Conservation (phyloP, 495 filamentous ascomycete species). For the Neurospora tetraspora region DNA sequence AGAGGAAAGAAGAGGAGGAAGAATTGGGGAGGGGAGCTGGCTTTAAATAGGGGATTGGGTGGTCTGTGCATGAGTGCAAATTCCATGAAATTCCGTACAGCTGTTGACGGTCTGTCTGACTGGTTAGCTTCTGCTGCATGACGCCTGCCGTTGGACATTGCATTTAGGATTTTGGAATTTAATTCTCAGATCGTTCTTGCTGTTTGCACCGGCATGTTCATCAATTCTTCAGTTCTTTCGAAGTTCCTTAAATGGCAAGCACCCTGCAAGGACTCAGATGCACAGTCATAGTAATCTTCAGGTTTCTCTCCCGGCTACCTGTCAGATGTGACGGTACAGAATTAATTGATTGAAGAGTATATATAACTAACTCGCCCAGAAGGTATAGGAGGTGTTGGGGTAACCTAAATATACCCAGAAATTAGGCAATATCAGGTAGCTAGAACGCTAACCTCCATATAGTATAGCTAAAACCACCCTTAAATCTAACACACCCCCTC, state of each 20-base stretch:
- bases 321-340: no score
- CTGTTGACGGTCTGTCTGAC: not conserved
- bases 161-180: not conserved
- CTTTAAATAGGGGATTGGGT: not conserved
- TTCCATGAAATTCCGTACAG: not conserved
- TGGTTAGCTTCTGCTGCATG: not conserved
- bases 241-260: not conserved
- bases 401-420: no score
- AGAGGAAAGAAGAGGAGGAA: not conserved
- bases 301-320: no score
- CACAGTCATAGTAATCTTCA: no score
- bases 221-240: not conserved
- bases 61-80: constrained; percentile 1
- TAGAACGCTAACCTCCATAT: no score
- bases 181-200: not conserved
- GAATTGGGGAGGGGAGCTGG: not conserved
- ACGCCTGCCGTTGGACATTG: not conserved
- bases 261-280: not conserved
- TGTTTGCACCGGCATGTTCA: not conserved
- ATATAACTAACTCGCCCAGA: no score
- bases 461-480: no score
- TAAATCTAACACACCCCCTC: no score
- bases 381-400: no score
- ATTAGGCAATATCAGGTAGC: no score
- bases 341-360: no score